Evolutionary conservation across 805 yeast species (phyloP), one percentile per base, ranked within the genome.

Genomic region (Lachancea meyersii): DNA sequence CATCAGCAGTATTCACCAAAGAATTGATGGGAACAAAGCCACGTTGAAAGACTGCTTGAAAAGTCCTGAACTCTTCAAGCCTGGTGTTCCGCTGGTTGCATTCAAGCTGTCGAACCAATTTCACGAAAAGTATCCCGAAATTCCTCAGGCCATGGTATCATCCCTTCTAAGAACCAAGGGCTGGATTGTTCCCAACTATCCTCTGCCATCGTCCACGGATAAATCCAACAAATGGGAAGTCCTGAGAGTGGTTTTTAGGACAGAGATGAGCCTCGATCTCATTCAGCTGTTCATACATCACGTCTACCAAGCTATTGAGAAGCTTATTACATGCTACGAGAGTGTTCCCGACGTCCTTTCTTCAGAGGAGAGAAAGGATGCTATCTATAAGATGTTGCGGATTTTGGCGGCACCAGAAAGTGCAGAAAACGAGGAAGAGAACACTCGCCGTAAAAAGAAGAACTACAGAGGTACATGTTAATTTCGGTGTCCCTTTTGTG

Each of bases 81-180:
- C 84, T 1, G 96, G 96, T 2, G 73, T 88, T 47, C 97, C 97
- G 2, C 93, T 88, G 26, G 96, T 87, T 33, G 83, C 96, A 0
- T 88, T 87, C 73, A 78, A 78, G 58, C 76, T 88, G 52, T 73
- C 85, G 2, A 68, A 77, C 40, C 69, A 70, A 30, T 76, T 88
- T 60, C 59, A 65, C 32, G 57, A 72, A 33, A 59, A 71, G 32
- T 85, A 79, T 60, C 93, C 95, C 3, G 86, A 79, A 61, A 75
- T 88, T 43, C 95, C 95, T 8, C 96, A 89, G 64, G 72, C 81
- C 14, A 71, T 85, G 45, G 63, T 88, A 21, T 81, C 95, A 0
- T 70, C 80, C 11, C 59, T 87, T 61, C 68, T 88, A 54, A 76
- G 96, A 61, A 77, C 74, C 60, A 78, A 79, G 54, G 94, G 95